phyloP scores from a whole-genome alignment of 305 asterid species.

The Ajuga reptans region DNA sequence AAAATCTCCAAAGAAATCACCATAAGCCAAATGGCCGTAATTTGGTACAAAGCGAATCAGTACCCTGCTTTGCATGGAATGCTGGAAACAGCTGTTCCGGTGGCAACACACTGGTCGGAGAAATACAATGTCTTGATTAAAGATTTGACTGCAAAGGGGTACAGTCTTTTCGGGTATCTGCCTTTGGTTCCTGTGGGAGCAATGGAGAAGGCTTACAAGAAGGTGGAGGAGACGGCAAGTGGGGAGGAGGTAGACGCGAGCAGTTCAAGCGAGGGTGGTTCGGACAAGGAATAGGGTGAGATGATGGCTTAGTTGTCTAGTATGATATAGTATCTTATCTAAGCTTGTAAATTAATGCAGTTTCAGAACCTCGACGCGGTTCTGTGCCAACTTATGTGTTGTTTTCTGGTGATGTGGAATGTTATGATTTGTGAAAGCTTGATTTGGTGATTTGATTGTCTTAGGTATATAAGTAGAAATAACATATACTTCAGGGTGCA shows the following conservation, averaged over 20 bases:
- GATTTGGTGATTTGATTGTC: too few species aligned
- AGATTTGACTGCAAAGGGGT: slow-evolving; percentile 44
- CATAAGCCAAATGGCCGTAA: slow-evolving; percentile 30
- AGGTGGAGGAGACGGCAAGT: slow-evolving; percentile 37
- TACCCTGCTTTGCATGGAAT: slow-evolving; percentile 40
- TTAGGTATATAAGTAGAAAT: too few species aligned
- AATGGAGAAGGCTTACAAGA: slow-evolving; percentile 49
- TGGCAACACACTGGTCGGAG: slow-evolving; percentile 46
- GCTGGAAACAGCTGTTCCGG: slow-evolving; percentile 35
- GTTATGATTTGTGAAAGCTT: too few species aligned
- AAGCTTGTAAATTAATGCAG: neutral
- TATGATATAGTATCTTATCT: neutral
- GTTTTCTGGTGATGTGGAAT: too few species aligned
- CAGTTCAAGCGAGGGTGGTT: slow-evolving; percentile 34
- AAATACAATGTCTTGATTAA: slow-evolving; percentile 47
- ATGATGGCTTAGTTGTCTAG: neutral
- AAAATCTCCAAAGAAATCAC: slow-evolving; percentile 36
- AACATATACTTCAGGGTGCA: too few species aligned
- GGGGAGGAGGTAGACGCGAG: slow-evolving; percentile 33
- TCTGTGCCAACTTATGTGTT: neutral
- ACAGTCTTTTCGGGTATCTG: slow-evolving; percentile 33
- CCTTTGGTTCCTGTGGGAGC: slow-evolving; percentile 66
- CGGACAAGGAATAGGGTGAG: slow-evolving; percentile 29
- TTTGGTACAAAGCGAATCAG: slow-evolving; percentile 38
- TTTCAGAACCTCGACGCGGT: neutral